Conservation (phyloP, 2,329 filamentous ascomycete species). For the Setomelanomma holmii region DNA sequence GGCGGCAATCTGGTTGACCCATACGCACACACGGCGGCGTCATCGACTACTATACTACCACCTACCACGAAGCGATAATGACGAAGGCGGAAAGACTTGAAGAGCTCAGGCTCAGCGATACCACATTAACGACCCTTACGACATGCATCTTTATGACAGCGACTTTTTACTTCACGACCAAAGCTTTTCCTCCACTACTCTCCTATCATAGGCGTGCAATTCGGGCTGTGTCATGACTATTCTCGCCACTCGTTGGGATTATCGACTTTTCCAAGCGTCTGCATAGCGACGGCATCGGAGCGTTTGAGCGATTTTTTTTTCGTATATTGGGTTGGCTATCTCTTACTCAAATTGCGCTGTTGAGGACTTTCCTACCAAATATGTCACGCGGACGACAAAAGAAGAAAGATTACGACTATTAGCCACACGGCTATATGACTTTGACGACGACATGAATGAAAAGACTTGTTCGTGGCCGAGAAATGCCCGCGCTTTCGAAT, state of each 20-base stretch:
- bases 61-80: constrained; percentile 19
- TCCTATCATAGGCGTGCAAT: not conserved
- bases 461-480: too few relatives aligned
- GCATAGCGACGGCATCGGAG: constrained; percentile 48
- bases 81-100: constrained; percentile 38
- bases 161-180: constrained; percentile 1
- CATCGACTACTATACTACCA: constrained; percentile 21
- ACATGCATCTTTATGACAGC: constrained; percentile 16
- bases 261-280: constrained; percentile 23
- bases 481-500: too few relatives aligned
- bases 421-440: constrained; percentile 20
- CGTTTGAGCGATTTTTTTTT: constrained; percentile 37
- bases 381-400: constrained; percentile 12
- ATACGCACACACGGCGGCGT: not conserved
- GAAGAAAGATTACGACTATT: constrained; percentile 20
- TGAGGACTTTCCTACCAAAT: not conserved
- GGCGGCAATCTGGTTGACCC: not conserved
- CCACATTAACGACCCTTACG: constrained; percentile 25
- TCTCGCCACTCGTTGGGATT: constrained; percentile 28
- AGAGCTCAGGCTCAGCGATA: constrained; percentile 47
- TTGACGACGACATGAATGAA: constrained; percentile 19
- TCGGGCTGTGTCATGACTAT: constrained; percentile 11
- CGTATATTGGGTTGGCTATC: constrained; percentile 20
- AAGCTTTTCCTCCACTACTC: not conserved
- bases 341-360: constrained; percentile 7